Evolutionary conservation across 2,329 filamentous ascomycete genomes (phyloP), one percentile per base, ranked within the genome.

Genomic region (Calonectria hawksworthii): DNA sequence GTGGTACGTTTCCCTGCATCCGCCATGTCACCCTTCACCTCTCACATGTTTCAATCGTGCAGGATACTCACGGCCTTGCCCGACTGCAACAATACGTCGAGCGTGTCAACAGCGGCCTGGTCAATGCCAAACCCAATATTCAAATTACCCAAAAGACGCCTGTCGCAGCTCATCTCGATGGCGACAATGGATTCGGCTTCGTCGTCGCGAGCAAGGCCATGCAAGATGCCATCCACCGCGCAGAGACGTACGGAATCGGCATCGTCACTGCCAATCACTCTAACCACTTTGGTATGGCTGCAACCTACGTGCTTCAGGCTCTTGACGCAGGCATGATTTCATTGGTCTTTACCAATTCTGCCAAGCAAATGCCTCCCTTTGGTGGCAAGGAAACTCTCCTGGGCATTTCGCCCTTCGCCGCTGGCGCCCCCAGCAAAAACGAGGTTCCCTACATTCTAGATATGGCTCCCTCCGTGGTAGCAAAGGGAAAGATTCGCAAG

Each of bases 271-370:
- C 59, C 5, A 64, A 73, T 30, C 66, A 70, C 61, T 73, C 70
- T 18, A 75, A 75, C 66, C 73, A 75, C 70, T 75, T 73, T 34
- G 73, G 73, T 23, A 75, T 75, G 73, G 73, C 70, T 18, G 73
- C 73, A 8, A 73, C 73, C 16, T 75, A 75, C 26, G 73, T 75
- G 7, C 44, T 66, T 4, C 73, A 70, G 28, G 73, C 73, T 32
- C 59, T 75, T 13, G 38, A 70, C 30, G 66, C 70, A 11, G 73
- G 73, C 18, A 73, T 73, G 66, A 73, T 73, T 41, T 75, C 70
- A 7, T 63, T 75, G 18, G 70, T 73, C 23, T 75, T 73, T 44
- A 75, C 73, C 65, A 75, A 75, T 61, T 73, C 73, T 21, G 70
- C 70, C 26, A 73, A 73, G 66, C 70, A 73, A 34, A 75, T 75